phyloP scores from a whole-genome alignment of 306 rosid species.

The Gastrolobium villosum region DNA sequence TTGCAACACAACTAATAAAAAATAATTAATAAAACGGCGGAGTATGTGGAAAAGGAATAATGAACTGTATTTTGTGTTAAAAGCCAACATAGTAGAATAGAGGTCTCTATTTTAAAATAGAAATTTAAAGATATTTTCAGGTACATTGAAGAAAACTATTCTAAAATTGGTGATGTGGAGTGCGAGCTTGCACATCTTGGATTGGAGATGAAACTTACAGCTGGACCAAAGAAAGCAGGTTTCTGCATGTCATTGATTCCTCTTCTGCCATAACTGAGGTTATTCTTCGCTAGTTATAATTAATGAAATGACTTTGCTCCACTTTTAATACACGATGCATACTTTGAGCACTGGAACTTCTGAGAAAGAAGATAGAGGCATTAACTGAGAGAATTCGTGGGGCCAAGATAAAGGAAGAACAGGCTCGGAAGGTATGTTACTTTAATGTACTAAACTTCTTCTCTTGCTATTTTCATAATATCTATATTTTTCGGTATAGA shows the following conservation, averaged over 20 bases:
- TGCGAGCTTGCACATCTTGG: constrained; percentile 68
- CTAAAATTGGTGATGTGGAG: constrained; percentile 81
- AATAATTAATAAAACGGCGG: not conserved
- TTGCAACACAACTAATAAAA: not conserved
- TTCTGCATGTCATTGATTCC: constrained; percentile 38
- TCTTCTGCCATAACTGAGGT: not conserved
- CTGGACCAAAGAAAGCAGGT: constrained; percentile 90
- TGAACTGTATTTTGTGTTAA: not conserved
- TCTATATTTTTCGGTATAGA: not conserved
- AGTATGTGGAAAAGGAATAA: not conserved
- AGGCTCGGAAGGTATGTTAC: constrained; percentile 60
- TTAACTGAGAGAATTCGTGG: constrained; percentile 65
- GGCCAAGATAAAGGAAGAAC: constrained; percentile 76
- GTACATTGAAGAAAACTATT: constrained; percentile 74
- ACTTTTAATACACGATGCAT: constrained; percentile 22
- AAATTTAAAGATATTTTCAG: constrained; percentile 36
- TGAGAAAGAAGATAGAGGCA: constrained; percentile 76
- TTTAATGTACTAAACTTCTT: constrained; percentile 8
- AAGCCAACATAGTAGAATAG: not conserved
- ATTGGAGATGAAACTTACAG: constrained; percentile 76
- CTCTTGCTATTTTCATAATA: not conserved
- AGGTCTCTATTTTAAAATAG: not conserved
- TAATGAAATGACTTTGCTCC: constrained; percentile 32
- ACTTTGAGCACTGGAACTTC: constrained; percentile 67
- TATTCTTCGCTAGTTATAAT: constrained; percentile 12